A percentile compares a stretch with the other conserved stretches of the same genome.
Evolutionary conservation across 139 green algal species (phyloP).

Genomic region (Monoraphidium neglectum): DNA sequence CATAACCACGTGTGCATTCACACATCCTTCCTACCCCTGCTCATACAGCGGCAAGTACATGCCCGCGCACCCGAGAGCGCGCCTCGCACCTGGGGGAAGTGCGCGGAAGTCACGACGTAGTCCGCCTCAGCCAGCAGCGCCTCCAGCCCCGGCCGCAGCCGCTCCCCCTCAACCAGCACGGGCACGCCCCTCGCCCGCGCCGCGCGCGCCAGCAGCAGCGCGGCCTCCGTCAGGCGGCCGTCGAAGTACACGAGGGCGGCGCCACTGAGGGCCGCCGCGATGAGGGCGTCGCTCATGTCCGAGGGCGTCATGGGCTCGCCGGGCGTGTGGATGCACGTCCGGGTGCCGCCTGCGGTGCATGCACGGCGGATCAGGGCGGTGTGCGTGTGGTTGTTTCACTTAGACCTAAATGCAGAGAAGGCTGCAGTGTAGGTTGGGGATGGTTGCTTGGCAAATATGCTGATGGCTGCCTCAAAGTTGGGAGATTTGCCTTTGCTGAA

Average conservation of each 20-base stretch:
- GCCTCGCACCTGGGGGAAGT: conserved; percentile 76
- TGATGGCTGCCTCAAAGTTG: no score
- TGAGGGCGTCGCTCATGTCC: conserved; percentile 62
- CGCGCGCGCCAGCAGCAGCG: conserved; percentile 72
- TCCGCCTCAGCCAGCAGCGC: conserved; percentile 79
- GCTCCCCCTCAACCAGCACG: conserved; percentile 92
- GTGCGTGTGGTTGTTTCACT: no score
- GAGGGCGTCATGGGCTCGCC: conserved; percentile 56
- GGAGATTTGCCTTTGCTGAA: no score
- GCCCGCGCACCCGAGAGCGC: background rate
- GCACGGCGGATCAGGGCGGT: no score
- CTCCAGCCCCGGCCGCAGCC: conserved; percentile 76
- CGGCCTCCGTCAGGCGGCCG: conserved; percentile 87
- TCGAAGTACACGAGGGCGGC: conserved; percentile 93
- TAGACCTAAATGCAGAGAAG: no score
- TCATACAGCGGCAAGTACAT: no score
- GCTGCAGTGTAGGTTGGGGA: no score
- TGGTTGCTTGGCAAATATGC: no score
- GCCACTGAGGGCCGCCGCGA: conserved; percentile 44
- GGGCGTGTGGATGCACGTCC: conserved; percentile 97
- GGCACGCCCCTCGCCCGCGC: conserved; percentile 56
- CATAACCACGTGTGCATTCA: no score
- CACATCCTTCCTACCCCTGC: no score
- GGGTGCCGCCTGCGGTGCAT: conserved; percentile 81
- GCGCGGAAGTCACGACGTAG: conserved; percentile 81